phyloP scores from a whole-genome alignment of 176 grass and related monocot genomes.

The Carex kokanica region DNA sequence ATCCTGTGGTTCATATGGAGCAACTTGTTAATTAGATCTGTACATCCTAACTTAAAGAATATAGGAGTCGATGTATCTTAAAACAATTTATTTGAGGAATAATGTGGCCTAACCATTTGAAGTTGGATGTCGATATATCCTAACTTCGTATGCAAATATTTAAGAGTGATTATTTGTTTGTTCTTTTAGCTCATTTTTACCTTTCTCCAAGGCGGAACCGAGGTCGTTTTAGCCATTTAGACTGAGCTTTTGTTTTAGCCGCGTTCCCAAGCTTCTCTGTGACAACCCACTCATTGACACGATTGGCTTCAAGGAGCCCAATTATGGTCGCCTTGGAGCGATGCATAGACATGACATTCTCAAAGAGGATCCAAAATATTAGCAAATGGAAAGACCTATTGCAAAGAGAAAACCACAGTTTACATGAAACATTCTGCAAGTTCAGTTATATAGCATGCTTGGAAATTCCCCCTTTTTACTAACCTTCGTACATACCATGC shows the following conservation, averaged over 20 bases:
- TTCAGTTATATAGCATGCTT: not conserved
- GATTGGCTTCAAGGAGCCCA: constrained; percentile 66
- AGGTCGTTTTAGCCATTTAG: constrained; percentile 25
- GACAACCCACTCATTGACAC: constrained; percentile 88
- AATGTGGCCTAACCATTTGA: not conserved
- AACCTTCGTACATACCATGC: not conserved
- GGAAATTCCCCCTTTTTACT: no score
- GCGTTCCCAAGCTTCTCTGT: constrained; percentile 67
- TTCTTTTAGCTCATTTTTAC: constrained; percentile 17
- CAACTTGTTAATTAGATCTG: constrained; percentile 1
- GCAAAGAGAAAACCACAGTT: not conserved
- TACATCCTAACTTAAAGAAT: not conserved
- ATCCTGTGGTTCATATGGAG: constrained; percentile 30
- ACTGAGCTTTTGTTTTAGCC: constrained; percentile 29
- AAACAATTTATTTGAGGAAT: no score
- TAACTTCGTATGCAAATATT: not conserved
- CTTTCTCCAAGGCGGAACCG: constrained; percentile 37
- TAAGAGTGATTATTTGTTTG: not conserved
- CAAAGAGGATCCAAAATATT: constrained; percentile 90
- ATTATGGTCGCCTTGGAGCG: constrained; percentile 73
- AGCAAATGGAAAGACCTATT: constrained; percentile 63
- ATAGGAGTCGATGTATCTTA: not conserved
- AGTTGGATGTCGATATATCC: not conserved
- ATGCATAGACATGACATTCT: constrained; percentile 96
- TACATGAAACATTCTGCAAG: not conserved